phyloP scores from a whole-genome alignment of 2,329 filamentous ascomycete genomes.

The Ophiostoma tasmaniense region DNA sequence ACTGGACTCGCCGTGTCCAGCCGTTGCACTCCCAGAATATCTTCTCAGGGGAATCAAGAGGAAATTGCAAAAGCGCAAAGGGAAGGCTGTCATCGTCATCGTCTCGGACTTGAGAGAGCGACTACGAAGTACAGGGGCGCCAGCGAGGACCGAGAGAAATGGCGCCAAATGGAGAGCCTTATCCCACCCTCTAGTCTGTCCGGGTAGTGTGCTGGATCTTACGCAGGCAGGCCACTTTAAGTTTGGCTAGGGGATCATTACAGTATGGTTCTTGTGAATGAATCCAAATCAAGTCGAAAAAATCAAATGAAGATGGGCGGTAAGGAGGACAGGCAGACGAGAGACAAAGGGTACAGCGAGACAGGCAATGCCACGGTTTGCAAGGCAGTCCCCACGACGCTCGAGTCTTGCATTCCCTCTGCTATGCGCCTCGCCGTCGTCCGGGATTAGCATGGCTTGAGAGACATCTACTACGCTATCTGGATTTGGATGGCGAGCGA shows the following conservation, averaged over 20 bases:
- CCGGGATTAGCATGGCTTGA: not conserved
- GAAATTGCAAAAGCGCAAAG: not conserved
- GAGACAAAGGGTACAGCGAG: not conserved
- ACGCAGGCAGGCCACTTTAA: constrained; percentile 1
- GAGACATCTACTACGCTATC: not conserved
- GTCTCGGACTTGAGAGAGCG: not conserved
- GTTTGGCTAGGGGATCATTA: not conserved
- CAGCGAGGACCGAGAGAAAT: not conserved
- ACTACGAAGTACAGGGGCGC: not conserved
- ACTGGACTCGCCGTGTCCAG: not conserved
- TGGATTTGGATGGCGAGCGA: not conserved
- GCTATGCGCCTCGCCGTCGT: not conserved
- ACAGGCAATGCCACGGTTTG: not conserved
- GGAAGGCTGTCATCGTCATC: not conserved
- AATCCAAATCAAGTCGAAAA: not conserved
- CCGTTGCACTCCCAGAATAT: not conserved
- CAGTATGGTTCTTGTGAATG: not conserved
- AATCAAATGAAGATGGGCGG: not conserved
- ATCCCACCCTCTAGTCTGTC: not conserved
- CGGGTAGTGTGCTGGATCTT: constrained; percentile 2
- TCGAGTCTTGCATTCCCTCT: not conserved
- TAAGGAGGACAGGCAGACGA: not conserved
- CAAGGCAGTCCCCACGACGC: not conserved
- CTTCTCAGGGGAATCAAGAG: not conserved
- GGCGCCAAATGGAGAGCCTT: not conserved